Conservation (phyloP, 2,329 filamentous ascomycete species). For the Chalara sp. region DNA sequence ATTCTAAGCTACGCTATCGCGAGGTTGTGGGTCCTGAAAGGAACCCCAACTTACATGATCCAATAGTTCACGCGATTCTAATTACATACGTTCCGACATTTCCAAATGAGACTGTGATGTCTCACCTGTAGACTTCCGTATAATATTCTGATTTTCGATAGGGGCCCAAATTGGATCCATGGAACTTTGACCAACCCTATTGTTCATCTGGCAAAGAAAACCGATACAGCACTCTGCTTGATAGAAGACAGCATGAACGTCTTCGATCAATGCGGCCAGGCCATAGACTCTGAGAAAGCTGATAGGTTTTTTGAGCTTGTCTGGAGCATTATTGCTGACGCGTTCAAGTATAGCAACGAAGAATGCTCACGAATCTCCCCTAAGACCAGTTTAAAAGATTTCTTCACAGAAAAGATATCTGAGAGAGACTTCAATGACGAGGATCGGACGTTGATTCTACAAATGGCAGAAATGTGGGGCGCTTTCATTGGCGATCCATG, state of each 20-base stretch:
- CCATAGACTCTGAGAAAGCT: slow-evolving; percentile 12
- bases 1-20: too few relatives aligned
- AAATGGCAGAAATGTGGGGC: slow-evolving; percentile 37
- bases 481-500: slow-evolving; percentile 45
- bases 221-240: slow-evolving; percentile 33
- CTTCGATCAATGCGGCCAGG: slow-evolving; percentile 28
- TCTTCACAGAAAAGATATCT: not conserved
- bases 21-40: too few relatives aligned
- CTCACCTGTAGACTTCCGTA: not conserved
- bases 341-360: slow-evolving; percentile 43
- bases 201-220: slow-evolving; percentile 40
- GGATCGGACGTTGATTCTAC: not conserved
- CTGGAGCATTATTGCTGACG: slow-evolving; percentile 43
- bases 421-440: not conserved
- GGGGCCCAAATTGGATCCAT: slow-evolving; percentile 19
- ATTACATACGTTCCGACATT: not conserved
- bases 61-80: not conserved
- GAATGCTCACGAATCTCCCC: slow-evolving; percentile 35
- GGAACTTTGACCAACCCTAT: slow-evolving; percentile 35
- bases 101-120: not conserved
- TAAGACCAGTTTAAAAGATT: not conserved
- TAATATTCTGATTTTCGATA: slow-evolving; percentile 4
- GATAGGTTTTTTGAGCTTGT: slow-evolving; percentile 28
- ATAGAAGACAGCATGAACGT: slow-evolving; percentile 20
- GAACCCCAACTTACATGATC: too few relatives aligned